phyloP scores from a whole-genome alignment of 148 eudicot genomes.

The Rhododendron ovatum region DNA sequence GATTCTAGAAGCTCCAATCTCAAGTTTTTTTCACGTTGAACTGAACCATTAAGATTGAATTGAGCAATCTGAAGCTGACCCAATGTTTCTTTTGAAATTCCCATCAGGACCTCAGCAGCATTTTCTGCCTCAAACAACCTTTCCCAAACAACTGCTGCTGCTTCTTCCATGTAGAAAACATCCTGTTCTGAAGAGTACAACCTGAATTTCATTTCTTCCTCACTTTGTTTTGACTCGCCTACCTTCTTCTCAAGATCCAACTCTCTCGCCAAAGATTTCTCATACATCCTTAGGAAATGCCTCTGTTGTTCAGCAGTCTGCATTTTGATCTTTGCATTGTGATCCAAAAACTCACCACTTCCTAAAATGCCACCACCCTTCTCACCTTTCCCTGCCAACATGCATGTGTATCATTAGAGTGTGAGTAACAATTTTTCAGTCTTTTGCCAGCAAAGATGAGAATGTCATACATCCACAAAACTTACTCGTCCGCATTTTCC shows the following conservation, averaged over 20 bases:
- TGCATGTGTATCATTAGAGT: slow-evolving; percentile 10
- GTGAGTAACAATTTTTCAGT: background rate
- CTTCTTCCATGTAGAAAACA: slow-evolving; percentile 49
- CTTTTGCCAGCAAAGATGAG: background rate
- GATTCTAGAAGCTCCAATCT: slow-evolving; percentile 41
- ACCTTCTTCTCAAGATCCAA: slow-evolving; percentile 71
- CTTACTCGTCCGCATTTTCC: background rate
- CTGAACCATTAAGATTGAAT: slow-evolving; percentile 41
- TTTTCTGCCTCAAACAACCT: slow-evolving; percentile 75
- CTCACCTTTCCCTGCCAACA: slow-evolving; percentile 44
- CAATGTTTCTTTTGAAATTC: slow-evolving; percentile 54
- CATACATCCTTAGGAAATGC: slow-evolving; percentile 69
- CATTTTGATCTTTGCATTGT: slow-evolving; percentile 49
- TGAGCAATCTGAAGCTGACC: slow-evolving; percentile 51
- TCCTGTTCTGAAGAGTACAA: slow-evolving; percentile 46
- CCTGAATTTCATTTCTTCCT: slow-evolving; percentile 55
- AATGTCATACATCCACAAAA: background rate
- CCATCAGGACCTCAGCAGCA: slow-evolving; percentile 59
- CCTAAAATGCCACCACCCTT: slow-evolving; percentile 27
- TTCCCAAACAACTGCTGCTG: slow-evolving; percentile 40
- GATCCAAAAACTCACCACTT: slow-evolving; percentile 29
- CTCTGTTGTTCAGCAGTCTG: slow-evolving; percentile 86
- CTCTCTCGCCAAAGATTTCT: slow-evolving; percentile 83
- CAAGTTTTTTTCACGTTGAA: slow-evolving; percentile 49
- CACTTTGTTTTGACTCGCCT: slow-evolving; percentile 47